Percentiles rank a stretch among this genome's conserved stretches.
Conservation (phyloP, 305 asterid species). For the Fraxinus platypoda region DNA sequence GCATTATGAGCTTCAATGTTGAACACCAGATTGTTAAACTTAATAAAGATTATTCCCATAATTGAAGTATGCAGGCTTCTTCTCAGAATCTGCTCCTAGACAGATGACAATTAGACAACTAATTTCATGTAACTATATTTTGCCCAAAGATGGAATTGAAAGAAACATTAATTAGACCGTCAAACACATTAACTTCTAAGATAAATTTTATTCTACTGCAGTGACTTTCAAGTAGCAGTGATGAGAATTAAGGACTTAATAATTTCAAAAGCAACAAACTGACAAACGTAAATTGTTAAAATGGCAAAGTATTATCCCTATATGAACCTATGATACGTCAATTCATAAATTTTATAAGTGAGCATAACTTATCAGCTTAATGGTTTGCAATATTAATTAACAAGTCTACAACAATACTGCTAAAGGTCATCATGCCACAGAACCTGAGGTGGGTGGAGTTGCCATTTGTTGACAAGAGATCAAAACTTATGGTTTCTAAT, state of each 20-base stretch:
- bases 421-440: background rate
- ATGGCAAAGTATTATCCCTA: background rate
- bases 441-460: background rate
- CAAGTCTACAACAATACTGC: background rate
- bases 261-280: background rate
- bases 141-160: background rate
- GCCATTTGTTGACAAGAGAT: background rate
- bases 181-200: background rate
- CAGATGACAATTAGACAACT: background rate
- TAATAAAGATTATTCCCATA: background rate
- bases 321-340: background rate
- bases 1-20: slow-evolving; percentile 5
- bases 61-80: background rate
- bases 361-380: background rate
- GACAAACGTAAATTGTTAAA: background rate
- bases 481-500: background rate
- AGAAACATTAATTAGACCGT: background rate
- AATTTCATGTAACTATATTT: background rate
- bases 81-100: background rate
- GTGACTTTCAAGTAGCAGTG: background rate
- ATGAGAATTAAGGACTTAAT: background rate
- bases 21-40: background rate
- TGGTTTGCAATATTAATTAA: background rate
- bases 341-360: background rate
- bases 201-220: background rate